A percentile compares a stretch with the other conserved stretches of the same genome.
Evolutionary conservation across 2,329 filamentous ascomycete genomes (phyloP).

Genomic region (Fusarium sp.): DNA sequence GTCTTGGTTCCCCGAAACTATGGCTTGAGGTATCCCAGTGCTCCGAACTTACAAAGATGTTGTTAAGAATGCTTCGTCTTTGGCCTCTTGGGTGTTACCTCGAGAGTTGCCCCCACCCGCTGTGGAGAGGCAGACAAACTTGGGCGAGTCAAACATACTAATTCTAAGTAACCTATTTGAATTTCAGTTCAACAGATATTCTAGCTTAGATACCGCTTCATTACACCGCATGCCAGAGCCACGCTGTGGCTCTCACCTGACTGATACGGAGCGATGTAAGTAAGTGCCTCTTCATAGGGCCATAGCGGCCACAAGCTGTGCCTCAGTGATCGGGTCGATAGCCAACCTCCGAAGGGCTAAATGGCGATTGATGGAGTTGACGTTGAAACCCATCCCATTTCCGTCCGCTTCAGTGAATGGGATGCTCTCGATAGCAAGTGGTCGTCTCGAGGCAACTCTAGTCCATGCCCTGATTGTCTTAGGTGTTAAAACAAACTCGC

Average conservation of each 20-base stretch:
- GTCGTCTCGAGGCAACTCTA: background rate
- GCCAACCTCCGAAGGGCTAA: conserved; percentile 6
- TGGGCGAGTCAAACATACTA: no score
- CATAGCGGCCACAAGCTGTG: background rate
- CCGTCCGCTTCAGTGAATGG: conserved; percentile 2
- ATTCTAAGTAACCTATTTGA: background rate
- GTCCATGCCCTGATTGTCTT: background rate
- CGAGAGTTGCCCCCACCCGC: no score
- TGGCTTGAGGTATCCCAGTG: no score
- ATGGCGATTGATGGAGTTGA: background rate
- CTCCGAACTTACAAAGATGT: no score
- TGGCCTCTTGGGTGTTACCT: no score
- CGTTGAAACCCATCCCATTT: background rate
- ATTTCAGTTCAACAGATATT: background rate
- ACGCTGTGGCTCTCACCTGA: background rate
- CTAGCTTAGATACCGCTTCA: background rate
- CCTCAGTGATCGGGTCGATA: conserved; percentile 10
- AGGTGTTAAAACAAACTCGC: background rate
- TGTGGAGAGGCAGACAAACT: no score
- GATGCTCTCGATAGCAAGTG: background rate
- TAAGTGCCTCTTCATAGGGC: background rate
- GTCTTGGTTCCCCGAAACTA: no score
- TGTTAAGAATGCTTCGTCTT: no score
- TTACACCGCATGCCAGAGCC: background rate
- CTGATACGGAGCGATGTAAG: background rate